These are phyloP conservation scores for Spatholobus suberectus DNA, from an alignment of 306 rosid genomes.

Conservation along the genomic window DNA sequence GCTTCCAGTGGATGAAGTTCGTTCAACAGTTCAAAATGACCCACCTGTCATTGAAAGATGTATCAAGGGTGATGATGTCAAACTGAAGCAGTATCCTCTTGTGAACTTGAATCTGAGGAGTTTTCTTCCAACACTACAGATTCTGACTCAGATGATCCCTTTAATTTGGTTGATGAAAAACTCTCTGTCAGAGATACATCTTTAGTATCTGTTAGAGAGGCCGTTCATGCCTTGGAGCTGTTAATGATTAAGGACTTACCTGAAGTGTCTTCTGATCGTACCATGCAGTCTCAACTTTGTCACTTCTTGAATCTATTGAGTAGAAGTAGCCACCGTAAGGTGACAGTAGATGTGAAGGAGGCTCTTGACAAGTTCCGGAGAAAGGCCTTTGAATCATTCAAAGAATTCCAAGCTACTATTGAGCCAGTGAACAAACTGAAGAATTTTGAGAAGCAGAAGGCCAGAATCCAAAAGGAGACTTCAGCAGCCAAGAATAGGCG, in stretches of 20 bases:
- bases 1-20: background rate
- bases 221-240: background rate
- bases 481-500: background rate
- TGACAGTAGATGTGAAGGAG: background rate
- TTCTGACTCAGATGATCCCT: constrained; percentile 11
- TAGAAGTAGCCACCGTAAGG: background rate
- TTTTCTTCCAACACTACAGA: background rate
- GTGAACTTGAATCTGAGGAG: too few relatives aligned
- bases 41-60: background rate
- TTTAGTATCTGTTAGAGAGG: background rate
- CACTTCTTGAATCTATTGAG: background rate
- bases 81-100: too few relatives aligned
- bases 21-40: background rate
- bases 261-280: background rate
- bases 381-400: background rate
- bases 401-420: constrained; percentile 3
- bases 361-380: background rate
- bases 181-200: too few relatives aligned
- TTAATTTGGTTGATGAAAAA: too few relatives aligned
- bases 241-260: background rate
- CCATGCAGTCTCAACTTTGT: background rate
- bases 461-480: too few relatives aligned
- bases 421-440: background rate
- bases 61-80: too few relatives aligned
- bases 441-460: background rate